phyloP scores from a whole-genome alignment of 805 yeast species.

The Starmerella asiatica region DNA sequence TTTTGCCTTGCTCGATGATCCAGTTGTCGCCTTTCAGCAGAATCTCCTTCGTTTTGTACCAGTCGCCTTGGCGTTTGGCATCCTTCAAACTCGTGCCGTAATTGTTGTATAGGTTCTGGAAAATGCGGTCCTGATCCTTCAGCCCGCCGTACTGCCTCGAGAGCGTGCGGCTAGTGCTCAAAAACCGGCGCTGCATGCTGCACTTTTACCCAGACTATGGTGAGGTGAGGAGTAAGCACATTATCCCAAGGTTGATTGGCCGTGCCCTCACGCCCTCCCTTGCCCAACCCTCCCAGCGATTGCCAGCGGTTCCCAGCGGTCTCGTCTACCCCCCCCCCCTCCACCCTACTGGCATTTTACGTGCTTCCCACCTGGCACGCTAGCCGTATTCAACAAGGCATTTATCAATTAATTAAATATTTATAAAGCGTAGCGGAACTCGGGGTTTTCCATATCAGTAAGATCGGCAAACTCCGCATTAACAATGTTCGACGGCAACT shows the following conservation, averaged over 20 bases:
- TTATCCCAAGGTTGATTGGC: slow-evolving; percentile 9
- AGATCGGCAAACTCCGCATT: slow-evolving; percentile 33
- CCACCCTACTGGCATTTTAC: too few relatives aligned
- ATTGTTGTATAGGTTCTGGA: slow-evolving; percentile 66
- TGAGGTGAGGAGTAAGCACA: slow-evolving; percentile 2
- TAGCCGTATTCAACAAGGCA: too few relatives aligned
- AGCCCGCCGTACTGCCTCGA: slow-evolving; percentile 53
- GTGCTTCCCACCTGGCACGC: too few relatives aligned
- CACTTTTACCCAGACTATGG: background rate
- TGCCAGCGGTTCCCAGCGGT: too few relatives aligned
- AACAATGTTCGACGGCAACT: slow-evolving; percentile 7
- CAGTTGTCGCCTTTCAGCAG: slow-evolving; percentile 71
- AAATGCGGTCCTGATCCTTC: slow-evolving; percentile 71
- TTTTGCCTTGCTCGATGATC: slow-evolving; percentile 79
- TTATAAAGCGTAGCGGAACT: slow-evolving; percentile 34
- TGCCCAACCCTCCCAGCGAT: too few relatives aligned
- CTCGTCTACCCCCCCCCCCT: too few relatives aligned
- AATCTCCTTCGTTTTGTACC: slow-evolving; percentile 84
- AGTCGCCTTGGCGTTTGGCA: slow-evolving; percentile 72
- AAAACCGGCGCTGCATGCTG: slow-evolving; percentile 16
- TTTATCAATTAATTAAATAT: too few relatives aligned
- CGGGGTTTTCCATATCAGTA: slow-evolving; percentile 42
- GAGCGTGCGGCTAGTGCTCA: slow-evolving; percentile 15
- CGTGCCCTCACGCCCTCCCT: background rate
- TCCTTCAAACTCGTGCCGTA: slow-evolving; percentile 65